Evolutionary conservation across 352 stramenopile genomes (phyloP).

Genomic region (Pythium biforme): DNA sequence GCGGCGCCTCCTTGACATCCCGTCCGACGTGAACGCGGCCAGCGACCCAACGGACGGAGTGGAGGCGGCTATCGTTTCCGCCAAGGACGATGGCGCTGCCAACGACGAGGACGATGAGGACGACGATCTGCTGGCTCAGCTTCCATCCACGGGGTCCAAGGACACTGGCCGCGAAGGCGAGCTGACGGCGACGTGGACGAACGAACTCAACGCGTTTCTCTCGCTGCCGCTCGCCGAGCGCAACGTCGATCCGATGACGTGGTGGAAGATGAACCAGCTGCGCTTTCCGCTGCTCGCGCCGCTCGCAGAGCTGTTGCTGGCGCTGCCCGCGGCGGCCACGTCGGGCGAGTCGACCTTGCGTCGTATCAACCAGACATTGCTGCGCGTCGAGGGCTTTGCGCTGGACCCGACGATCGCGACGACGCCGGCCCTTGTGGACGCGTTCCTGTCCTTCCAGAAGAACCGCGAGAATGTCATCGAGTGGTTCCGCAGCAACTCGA

Average conservation of each 20-base stretch:
- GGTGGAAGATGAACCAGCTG: slow-evolving; percentile 80
- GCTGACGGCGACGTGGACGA: slow-evolving; percentile 66
- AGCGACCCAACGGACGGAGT: neutral
- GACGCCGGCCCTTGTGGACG: slow-evolving; percentile 59
- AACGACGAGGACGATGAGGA: slow-evolving; percentile 61
- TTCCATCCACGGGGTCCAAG: slow-evolving; percentile 60
- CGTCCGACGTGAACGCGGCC: slow-evolving; percentile 26
- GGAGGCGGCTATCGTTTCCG: neutral
- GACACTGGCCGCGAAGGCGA: slow-evolving; percentile 43
- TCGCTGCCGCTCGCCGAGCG: slow-evolving; percentile 69
- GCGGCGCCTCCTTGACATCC: slow-evolving; percentile 52
- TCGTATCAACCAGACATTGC: slow-evolving; percentile 54
- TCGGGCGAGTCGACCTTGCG: slow-evolving; percentile 51
- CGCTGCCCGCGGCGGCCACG: slow-evolving; percentile 59
- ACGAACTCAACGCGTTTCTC: slow-evolving; percentile 71
- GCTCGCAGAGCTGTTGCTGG: slow-evolving; percentile 74
- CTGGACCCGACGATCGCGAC: slow-evolving; percentile 44
- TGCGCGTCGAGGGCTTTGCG: slow-evolving; percentile 47
- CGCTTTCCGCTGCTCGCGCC: slow-evolving; percentile 75
- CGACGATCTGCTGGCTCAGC: slow-evolving; percentile 67
- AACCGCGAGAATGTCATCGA: slow-evolving; percentile 76
- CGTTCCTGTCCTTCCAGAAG: slow-evolving; percentile 80
- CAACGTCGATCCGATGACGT: slow-evolving; percentile 68
- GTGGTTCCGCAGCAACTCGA: slow-evolving; percentile 61
- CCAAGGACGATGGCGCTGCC: slow-evolving; percentile 9